These are phyloP conservation scores for Rhodotorula sphaerocarpa DNA, from an alignment of 768 basidiomycete genomes.

Conservation along the genomic window DNA sequence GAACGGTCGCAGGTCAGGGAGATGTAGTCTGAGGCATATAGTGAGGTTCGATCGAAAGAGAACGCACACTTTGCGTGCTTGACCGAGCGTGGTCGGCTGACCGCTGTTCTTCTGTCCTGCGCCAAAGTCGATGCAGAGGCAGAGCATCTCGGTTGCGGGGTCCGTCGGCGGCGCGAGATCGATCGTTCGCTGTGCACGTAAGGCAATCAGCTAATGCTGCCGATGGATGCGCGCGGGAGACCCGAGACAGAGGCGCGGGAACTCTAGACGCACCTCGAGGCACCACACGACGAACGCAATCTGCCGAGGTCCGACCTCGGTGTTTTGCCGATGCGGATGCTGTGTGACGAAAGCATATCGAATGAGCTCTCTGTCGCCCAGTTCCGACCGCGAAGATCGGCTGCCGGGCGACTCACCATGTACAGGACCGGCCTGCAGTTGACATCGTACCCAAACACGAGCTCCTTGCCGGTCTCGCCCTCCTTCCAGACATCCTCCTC, in stretches of 20 bases:
- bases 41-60: background rate
- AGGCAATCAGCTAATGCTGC: too few relatives aligned
- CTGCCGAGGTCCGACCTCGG: constrained; percentile 46
- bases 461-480: constrained; percentile 69
- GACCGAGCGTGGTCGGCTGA: constrained; percentile 37
- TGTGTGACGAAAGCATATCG: too few relatives aligned
- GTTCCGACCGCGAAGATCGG: too few relatives aligned
- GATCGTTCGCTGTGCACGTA: constrained; percentile 14
- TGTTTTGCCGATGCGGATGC: constrained; percentile 58
- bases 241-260: background rate
- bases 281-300: constrained; percentile 62
- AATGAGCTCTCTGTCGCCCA: too few relatives aligned
- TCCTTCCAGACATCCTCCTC: constrained; percentile 64
- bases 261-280: constrained; percentile 49
- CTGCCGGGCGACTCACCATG: too few relatives aligned
- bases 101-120: constrained; percentile 23
- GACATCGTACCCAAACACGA: constrained; percentile 67
- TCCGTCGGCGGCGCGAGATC: constrained; percentile 30
- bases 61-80: constrained; percentile 37
- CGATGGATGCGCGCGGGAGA: background rate
- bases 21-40: background rate
- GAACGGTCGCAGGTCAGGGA: constrained; percentile 24
- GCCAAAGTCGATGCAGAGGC: constrained; percentile 40
- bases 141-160: constrained; percentile 30
- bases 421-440: constrained; percentile 44